Evolutionary conservation across 768 basidiomycete species (phyloP).

Genomic region (Royoungia palumana): DNA sequence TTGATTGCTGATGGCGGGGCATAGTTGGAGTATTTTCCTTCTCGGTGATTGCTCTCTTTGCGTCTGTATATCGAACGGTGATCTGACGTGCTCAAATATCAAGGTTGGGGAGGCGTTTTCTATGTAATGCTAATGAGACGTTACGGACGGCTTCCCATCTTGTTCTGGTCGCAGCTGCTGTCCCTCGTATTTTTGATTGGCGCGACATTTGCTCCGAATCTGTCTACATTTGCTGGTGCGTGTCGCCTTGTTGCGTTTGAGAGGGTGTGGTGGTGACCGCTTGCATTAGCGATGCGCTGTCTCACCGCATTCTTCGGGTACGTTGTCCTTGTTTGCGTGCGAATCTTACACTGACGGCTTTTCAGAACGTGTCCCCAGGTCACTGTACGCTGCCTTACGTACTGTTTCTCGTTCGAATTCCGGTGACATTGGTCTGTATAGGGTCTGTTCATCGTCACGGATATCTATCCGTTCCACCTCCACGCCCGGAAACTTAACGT

Average conservation of each 20-base stretch:
- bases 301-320: slow-evolving; percentile 33
- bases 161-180: slow-evolving; percentile 37
- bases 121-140: slow-evolving; percentile 31
- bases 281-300: slow-evolving; percentile 29
- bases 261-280: background rate
- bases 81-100: slow-evolving; percentile 5
- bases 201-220: slow-evolving; percentile 47
- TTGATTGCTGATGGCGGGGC: slow-evolving; percentile 1
- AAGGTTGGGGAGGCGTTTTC: slow-evolving; percentile 31
- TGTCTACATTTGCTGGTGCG: slow-evolving; percentile 46
- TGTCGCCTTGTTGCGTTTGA: background rate
- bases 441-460: slow-evolving; percentile 46
- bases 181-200: slow-evolving; percentile 47
- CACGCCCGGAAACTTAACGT: slow-evolving; percentile 50
- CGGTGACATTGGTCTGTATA: slow-evolving; percentile 5
- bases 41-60: slow-evolving; percentile 29
- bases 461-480: slow-evolving; percentile 53
- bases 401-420: background rate
- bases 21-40: slow-evolving; percentile 47
- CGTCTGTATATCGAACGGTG: background rate
- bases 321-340: background rate
- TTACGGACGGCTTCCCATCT: slow-evolving; percentile 27
- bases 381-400: slow-evolving; percentile 29
- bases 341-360: background rate
- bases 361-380: slow-evolving; percentile 48